Percentiles rank a stretch among this genome's conserved stretches.
Evolutionary conservation across 306 rosid genomes (phyloP).

Genomic region (Calophaca sinica): DNA sequence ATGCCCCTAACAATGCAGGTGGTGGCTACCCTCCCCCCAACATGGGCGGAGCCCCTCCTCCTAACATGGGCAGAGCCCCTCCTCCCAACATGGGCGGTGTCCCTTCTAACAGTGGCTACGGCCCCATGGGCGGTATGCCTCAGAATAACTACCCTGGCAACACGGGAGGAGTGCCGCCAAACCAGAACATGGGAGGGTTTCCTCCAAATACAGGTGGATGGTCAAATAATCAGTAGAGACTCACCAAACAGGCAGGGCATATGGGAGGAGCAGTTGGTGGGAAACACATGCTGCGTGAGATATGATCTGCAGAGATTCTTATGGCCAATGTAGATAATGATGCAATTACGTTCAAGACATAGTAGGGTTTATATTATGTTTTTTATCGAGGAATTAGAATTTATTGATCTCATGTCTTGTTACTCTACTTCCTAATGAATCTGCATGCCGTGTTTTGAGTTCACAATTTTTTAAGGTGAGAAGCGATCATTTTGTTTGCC

Average conservation of each 20-base stretch:
- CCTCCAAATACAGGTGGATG: conserved; percentile 56
- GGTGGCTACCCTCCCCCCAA: conserved; percentile 46
- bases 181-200: conserved; percentile 53
- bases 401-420: conserved; percentile 34
- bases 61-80: conserved; percentile 25
- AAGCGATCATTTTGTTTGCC: not conserved
- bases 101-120: conserved; percentile 46
- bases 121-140: conserved; percentile 37
- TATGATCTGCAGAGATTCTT: conserved; percentile 43
- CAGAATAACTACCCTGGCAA: conserved; percentile 41
- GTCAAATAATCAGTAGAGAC: conserved; percentile 55
- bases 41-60: conserved; percentile 29
- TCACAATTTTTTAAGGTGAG: conserved; percentile 34
- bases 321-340: conserved; percentile 57
- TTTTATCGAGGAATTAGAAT: conserved; percentile 23
- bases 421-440: conserved; percentile 30
- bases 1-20: conserved; percentile 28
- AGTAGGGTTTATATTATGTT: conserved; percentile 36
- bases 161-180: conserved; percentile 50
- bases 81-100: conserved; percentile 45
- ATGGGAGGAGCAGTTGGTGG: conserved; percentile 48
- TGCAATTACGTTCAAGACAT: conserved; percentile 29
- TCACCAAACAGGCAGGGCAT: conserved; percentile 43
- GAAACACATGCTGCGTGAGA: conserved; percentile 44
- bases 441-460: conserved; percentile 21